Evolutionary conservation across 129 eudicot species (phyloP), one percentile per base, ranked within the genome.

Genomic region (Chrysanthemum seticuspe): DNA sequence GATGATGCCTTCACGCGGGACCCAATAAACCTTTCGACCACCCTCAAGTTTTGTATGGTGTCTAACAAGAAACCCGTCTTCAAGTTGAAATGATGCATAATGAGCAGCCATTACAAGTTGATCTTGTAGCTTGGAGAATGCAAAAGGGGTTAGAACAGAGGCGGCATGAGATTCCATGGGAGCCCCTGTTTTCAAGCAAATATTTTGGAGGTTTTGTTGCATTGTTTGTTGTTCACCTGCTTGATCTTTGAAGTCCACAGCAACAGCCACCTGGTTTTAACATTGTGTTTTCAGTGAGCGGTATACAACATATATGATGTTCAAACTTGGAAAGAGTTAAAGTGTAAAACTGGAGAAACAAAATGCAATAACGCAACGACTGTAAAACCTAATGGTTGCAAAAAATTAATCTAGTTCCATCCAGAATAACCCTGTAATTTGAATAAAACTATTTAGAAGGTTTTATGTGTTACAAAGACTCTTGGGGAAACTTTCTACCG

Each of bases 121-220:
- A 62, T 95, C 99, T 83, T 95, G 99, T 74, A 95, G 96, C 83
- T 88, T 95, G 8, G 97, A 86, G 65, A 95, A 95, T 27, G 99
- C 97, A 31, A 79, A 91, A 47, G 99, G 99, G 23, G 99, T 95
- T 48, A 95, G 84, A 45, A 95, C 72, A 27, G 91, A 68, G 62
- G 99, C 89, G 1, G 99, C 97, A 66, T 95, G 96, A 4, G 99
- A 91, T 83, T 95, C 99, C 99, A 91, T 95, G 11, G 99, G 97
- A 3, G 99, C 96, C 13, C 97, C 97, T 0, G 99, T 95, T 86
- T 95, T 95, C 36, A 95, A 85, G 84, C 90, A 86, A 6, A 95
- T 91, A 79, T 91, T 95, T 83, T 95, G 99, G 45, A 95, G 85
- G 70, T 95, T 95, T 75, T 95, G 99, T 79, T 90, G 97, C 99